Conservation (phyloP, 2,329 filamentous ascomycete species). For the Sporothrix sp. region DNA sequence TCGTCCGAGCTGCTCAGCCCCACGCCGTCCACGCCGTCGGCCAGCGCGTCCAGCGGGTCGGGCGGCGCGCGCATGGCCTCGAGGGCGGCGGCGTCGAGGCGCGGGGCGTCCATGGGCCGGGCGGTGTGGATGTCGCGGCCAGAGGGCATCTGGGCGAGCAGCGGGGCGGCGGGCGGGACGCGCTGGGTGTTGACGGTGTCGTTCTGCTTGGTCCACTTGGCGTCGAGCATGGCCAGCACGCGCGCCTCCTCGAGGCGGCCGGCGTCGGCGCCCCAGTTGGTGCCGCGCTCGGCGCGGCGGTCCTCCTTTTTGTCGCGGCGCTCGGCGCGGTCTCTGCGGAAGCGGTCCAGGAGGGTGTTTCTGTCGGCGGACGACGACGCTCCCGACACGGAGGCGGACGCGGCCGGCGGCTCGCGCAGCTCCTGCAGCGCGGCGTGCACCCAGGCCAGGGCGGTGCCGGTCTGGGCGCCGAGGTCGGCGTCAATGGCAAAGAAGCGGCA, state of each 20-base stretch:
- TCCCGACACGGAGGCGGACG: not conserved
- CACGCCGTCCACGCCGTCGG: conserved; percentile 25
- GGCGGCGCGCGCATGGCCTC: conserved; percentile 49
- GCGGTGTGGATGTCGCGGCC: conserved; percentile 76
- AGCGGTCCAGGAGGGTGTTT: conserved; percentile 42
- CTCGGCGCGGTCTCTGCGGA: conserved; percentile 68
- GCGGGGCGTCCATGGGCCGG: conserved; percentile 56
- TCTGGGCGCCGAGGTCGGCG: conserved; percentile 71
- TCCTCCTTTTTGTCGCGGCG: conserved; percentile 63
- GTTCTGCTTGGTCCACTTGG: conserved; percentile 87
- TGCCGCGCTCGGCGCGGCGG: conserved; percentile 62
- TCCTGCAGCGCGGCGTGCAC: conserved; percentile 66
- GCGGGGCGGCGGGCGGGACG: conserved; percentile 60
- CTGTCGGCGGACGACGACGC: conserved; percentile 27
- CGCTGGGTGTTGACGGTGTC: conserved; percentile 81
- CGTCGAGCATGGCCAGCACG: conserved; percentile 76
- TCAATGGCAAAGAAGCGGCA: conserved; percentile 88
- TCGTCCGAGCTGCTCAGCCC: conserved; percentile 34
- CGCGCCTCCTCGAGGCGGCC: conserved; percentile 76
- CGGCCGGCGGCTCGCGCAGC: conserved; percentile 58
- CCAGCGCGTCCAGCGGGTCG: conserved; percentile 35
- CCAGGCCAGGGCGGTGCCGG: conserved; percentile 82
- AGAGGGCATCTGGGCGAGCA: conserved; percentile 73
- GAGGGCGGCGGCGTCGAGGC: conserved; percentile 55
- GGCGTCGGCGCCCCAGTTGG: conserved; percentile 70